phyloP scores from a whole-genome alignment of 2,329 filamentous ascomycete species.

The Leptographium lundbergii region DNA sequence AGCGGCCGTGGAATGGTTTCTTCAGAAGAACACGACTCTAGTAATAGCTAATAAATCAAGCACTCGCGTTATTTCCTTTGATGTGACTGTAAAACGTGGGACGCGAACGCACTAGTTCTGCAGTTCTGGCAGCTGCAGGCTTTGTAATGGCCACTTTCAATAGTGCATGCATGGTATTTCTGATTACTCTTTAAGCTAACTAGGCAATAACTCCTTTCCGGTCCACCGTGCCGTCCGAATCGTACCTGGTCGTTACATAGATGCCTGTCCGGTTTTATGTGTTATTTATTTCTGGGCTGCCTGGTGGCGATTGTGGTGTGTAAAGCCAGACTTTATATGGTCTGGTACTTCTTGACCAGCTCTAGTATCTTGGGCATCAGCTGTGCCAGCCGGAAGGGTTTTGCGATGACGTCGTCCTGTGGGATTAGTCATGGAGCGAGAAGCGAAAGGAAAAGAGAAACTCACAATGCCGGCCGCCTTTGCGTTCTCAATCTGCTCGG shows the following conservation, averaged over 20 bases:
- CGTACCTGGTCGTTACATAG: not conserved
- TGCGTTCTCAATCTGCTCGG: conserved; percentile 60
- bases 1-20: not conserved
- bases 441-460: conserved; percentile 9
- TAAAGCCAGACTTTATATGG: not conserved
- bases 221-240: not conserved
- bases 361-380: conserved; percentile 55
- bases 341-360: conserved; percentile 30
- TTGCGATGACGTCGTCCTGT: conserved; percentile 63
- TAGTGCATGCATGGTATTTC: not conserved
- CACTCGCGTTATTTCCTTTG: not conserved
- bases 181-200: not conserved
- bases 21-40: not conserved
- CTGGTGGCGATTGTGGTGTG: not conserved
- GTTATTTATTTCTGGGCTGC: not conserved
- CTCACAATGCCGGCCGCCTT: conserved; percentile 61
- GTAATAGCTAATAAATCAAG: conserved; percentile 3
- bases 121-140: too few species aligned
- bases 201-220: not conserved
- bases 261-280: not conserved
- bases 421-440: conserved; percentile 11
- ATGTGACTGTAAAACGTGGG: not conserved
- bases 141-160: too few species aligned
- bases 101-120: too few species aligned
- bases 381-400: conserved; percentile 67